Evolutionary conservation across 2,329 filamentous ascomycete genomes (phyloP).

Genomic region (Colletotrichum somersetense): DNA sequence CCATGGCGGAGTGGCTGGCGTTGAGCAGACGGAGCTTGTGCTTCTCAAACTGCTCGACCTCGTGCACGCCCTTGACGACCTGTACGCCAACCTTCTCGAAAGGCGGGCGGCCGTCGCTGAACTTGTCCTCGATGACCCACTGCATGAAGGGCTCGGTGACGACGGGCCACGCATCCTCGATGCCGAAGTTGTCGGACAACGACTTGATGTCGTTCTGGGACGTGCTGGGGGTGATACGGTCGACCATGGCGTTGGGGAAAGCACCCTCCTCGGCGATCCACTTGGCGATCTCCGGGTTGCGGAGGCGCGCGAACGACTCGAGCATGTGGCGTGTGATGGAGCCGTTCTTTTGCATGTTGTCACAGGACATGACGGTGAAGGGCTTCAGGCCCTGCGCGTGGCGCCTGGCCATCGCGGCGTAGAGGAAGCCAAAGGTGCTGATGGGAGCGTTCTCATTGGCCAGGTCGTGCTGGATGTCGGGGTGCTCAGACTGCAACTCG

Average conservation of each 20-base stretch:
- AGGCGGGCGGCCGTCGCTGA: conserved; percentile 62
- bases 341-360: conserved; percentile 70
- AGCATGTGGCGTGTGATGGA: conserved; percentile 66
- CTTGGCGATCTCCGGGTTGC: conserved; percentile 60
- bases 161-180: conserved; percentile 65
- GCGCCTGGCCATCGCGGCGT: conserved; percentile 62
- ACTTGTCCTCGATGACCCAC: conserved; percentile 67
- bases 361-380: conserved; percentile 67
- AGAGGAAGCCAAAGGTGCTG: conserved; percentile 66
- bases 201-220: conserved; percentile 57
- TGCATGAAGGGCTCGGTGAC: conserved; percentile 69
- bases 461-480: conserved; percentile 64
- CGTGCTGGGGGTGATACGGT: conserved; percentile 67
- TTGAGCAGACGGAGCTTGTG: conserved; percentile 69
- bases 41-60: conserved; percentile 67
- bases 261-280: conserved; percentile 62
- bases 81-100: conserved; percentile 67
- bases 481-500: conserved; percentile 60
- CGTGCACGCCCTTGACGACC: conserved; percentile 63
- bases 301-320: conserved; percentile 61
- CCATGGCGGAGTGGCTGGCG: conserved; percentile 64
- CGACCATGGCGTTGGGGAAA: conserved; percentile 69
- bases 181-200: conserved; percentile 59
- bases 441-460: conserved; percentile 57
- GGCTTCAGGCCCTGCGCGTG: conserved; percentile 60